These are phyloP conservation scores for Tilletia horrida DNA, from an alignment of 1,284 basidiomycete genomes.

Conservation along the genomic window DNA sequence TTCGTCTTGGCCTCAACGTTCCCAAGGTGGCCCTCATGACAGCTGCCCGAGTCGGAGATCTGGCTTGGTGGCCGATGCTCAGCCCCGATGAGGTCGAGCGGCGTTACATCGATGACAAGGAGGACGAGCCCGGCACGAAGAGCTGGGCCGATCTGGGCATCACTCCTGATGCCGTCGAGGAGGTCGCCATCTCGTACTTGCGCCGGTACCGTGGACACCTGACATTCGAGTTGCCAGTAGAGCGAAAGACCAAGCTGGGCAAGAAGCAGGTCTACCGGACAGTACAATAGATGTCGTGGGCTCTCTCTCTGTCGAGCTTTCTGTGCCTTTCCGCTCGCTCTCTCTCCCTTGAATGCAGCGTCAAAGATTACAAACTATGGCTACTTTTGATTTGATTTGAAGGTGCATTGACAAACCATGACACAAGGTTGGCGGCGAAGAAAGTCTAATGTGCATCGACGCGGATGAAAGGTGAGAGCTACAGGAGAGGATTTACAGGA, in stretches of 20 bases:
- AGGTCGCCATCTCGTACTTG: slow-evolving; percentile 84
- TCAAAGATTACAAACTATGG: too few species aligned
- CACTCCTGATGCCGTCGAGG: slow-evolving; percentile 79
- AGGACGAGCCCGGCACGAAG: slow-evolving; percentile 57
- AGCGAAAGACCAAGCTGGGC: slow-evolving; percentile 38
- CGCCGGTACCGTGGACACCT: slow-evolving; percentile 76
- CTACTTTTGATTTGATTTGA: too few species aligned
- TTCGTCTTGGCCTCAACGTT: slow-evolving; percentile 68
- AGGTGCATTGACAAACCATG: too few species aligned
- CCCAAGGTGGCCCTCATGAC: slow-evolving; percentile 72
- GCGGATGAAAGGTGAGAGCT: background rate
- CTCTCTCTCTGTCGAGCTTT: too few species aligned
- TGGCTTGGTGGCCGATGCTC: slow-evolving; percentile 85
- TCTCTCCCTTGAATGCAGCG: background rate
- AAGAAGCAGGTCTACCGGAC: slow-evolving; percentile 18
- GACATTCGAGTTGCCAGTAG: slow-evolving; percentile 57
- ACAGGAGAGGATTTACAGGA: slow-evolving; percentile 24
- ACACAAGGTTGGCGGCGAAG: background rate
- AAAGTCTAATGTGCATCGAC: background rate
- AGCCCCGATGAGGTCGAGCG: slow-evolving; percentile 86
- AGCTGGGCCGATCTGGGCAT: slow-evolving; percentile 61
- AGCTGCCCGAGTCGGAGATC: slow-evolving; percentile 69
- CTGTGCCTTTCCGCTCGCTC: too few species aligned
- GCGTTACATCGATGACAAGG: slow-evolving; percentile 76
- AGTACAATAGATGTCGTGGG: slow-evolving; percentile 7